Evolutionary conservation across 768 basidiomycete genomes (phyloP).

Genomic region (Russula emetica): DNA sequence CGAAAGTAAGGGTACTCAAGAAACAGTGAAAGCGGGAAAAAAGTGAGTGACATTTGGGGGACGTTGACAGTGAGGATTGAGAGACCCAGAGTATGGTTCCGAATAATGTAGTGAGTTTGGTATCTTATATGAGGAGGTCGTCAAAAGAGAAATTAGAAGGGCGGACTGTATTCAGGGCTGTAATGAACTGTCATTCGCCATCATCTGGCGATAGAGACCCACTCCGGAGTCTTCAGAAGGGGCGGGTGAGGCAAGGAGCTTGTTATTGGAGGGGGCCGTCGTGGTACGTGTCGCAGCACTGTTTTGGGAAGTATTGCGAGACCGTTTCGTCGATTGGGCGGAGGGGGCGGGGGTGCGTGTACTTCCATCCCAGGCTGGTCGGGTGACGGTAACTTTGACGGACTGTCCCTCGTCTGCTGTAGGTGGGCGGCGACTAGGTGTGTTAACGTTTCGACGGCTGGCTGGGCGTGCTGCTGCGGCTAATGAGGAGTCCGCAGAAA

Average conservation of each 20-base stretch:
- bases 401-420: constrained; percentile 62
- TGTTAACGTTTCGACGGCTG: constrained; percentile 55
- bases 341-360: constrained; percentile 41
- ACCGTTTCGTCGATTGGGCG: constrained; percentile 47
- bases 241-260: constrained; percentile 61
- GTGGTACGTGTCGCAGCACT: constrained; percentile 49
- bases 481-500: constrained; percentile 53
- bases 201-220: constrained; percentile 76
- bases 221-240: constrained; percentile 81
- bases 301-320: constrained; percentile 69
- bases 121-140: constrained; percentile 18
- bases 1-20: constrained; percentile 24
- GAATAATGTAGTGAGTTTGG: constrained; percentile 28
- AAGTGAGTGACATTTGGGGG: constrained; percentile 21
- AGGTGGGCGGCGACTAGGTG: constrained; percentile 42
- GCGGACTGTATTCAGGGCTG: constrained; percentile 25
- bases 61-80: constrained; percentile 30
- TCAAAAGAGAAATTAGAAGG: constrained; percentile 29
- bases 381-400: constrained; percentile 65
- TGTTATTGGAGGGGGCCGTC: constrained; percentile 39
- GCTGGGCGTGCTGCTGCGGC: constrained; percentile 49
- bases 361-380: constrained; percentile 67
- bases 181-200: constrained; percentile 70
- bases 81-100: constrained; percentile 28
- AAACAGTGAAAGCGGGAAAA: constrained; percentile 18